Conservation (phyloP, 2,329 filamentous ascomycete species). For the Knufia petricola region DNA sequence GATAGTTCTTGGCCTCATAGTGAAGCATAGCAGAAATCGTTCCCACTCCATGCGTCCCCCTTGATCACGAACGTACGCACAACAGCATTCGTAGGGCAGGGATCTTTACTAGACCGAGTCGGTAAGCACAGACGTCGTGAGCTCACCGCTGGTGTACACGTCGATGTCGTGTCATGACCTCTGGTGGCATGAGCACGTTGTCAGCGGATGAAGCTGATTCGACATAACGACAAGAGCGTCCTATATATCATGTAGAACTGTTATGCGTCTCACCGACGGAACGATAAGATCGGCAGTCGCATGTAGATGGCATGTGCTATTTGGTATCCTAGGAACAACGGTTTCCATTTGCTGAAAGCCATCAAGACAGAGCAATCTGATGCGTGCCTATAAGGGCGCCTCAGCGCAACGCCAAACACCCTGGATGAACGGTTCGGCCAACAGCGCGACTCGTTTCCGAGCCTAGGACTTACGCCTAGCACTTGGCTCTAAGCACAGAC, state of each 20-base stretch:
- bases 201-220: constrained; percentile 3
- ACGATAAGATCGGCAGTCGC: too few species aligned
- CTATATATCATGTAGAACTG: background rate
- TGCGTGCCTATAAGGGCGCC: background rate
- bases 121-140: background rate
- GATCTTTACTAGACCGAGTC: too few species aligned
- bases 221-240: background rate
- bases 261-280: background rate
- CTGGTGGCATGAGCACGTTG: constrained; percentile 3
- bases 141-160: background rate
- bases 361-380: too few species aligned
- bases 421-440: background rate
- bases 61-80: too few species aligned
- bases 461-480: background rate
- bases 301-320: background rate
- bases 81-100: too few species aligned
- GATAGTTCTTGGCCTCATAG: too few species aligned
- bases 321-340: too few species aligned
- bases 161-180: background rate
- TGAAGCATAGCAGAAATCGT: too few species aligned
- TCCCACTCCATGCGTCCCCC: too few species aligned
- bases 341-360: too few species aligned
- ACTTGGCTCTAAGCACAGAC: background rate
- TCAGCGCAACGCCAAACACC: background rate
- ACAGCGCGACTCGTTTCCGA: background rate